Conservation (phyloP, 768 basidiomycete genomes). For the Agaricus blazei region DNA sequence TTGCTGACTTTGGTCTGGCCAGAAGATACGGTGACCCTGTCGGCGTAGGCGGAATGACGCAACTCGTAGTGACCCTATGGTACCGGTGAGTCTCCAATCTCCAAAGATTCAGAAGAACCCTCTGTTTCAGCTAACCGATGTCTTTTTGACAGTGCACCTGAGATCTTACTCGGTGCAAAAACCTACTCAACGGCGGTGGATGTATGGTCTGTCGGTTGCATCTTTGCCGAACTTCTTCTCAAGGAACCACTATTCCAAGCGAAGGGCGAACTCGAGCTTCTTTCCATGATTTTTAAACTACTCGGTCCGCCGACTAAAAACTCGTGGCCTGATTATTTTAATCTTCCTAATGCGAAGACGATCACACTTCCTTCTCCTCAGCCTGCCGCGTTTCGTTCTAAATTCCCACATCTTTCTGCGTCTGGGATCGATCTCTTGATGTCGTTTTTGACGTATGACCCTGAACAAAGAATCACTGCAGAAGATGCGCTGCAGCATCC, state of each 20-base stretch:
- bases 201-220: constrained; percentile 99
- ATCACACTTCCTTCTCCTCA: constrained; percentile 73
- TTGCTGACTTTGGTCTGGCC: constrained; percentile 97
- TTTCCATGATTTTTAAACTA: constrained; percentile 92
- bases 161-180: constrained; percentile 88
- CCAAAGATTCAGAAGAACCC: neutral
- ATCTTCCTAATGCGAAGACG: constrained; percentile 77
- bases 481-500: constrained; percentile 88
- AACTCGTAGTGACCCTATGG: constrained; percentile 97
- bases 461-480: constrained; percentile 78
- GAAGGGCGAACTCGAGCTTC: constrained; percentile 89
- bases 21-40: constrained; percentile 95
- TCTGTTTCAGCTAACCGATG: no score
- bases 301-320: constrained; percentile 87
- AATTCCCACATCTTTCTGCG: constrained; percentile 79
- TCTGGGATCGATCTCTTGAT: constrained; percentile 83
- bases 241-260: constrained; percentile 98
- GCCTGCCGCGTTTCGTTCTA: constrained; percentile 72
- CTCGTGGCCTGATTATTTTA: constrained; percentile 82
- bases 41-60: constrained; percentile 95
- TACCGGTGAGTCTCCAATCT: constrained; percentile 64
- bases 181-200: constrained; percentile 95
- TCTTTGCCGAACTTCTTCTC: constrained; percentile 92
- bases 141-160: constrained; percentile 58
- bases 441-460: constrained; percentile 84